Evolutionary conservation across 331 rosid genomes (phyloP).

Genomic region (Rosa hybrid): DNA sequence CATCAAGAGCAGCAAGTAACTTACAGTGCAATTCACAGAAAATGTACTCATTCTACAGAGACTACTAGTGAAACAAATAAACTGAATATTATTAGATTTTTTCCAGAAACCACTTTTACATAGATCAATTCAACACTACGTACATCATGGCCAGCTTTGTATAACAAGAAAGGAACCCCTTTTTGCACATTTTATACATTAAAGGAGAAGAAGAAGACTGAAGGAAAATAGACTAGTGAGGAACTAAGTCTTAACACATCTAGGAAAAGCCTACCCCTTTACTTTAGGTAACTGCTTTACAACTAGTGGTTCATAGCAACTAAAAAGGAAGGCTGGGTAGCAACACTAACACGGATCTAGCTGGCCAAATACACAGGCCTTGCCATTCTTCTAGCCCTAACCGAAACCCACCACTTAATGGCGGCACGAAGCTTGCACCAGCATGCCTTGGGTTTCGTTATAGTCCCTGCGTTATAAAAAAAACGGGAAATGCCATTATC

Average conservation of each 20-base stretch:
- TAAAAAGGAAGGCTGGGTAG: background rate
- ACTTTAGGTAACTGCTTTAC: background rate
- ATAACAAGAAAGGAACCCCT: background rate
- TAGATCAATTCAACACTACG: background rate
- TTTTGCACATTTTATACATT: background rate
- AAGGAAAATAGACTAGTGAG: background rate
- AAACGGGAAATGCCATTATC: slow-evolving; percentile 18
- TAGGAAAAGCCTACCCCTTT: background rate
- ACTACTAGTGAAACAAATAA: background rate
- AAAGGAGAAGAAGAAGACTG: background rate
- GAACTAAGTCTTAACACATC: background rate
- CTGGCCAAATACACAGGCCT: background rate
- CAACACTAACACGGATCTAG: background rate
- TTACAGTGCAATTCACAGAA: background rate
- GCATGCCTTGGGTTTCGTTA: slow-evolving; percentile 43
- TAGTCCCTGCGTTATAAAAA: slow-evolving; percentile 16
- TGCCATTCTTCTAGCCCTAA: slow-evolving; percentile 28
- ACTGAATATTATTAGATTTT: background rate
- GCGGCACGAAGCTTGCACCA: slow-evolving; percentile 59
- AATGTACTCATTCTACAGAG: background rate
- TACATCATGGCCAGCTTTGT: background rate
- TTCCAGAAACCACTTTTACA: background rate
- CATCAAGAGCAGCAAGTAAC: background rate
- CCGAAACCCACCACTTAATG: slow-evolving; percentile 46
- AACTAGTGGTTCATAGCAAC: background rate